Base-by-base conservation (phyloP, 306 rosid species). In the Dryas drummondii region DNA sequence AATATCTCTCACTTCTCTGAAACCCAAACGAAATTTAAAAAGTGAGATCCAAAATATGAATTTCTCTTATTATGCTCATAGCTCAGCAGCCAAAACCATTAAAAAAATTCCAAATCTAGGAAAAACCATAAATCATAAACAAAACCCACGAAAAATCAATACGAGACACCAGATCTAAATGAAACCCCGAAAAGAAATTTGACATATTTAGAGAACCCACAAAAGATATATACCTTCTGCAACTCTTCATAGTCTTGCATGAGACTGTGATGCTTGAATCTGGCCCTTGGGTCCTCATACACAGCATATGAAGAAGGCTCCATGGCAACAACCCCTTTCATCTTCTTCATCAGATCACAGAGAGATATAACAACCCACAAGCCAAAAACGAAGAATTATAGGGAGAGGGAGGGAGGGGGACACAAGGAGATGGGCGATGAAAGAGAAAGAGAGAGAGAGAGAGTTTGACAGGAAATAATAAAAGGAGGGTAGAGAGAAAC, bases 211-310 rank as follows among this genome's bases (percentile, higher is more conserved):
- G 27, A 12, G 57, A 72, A 68, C 62, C 41, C 74, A 66, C 47
- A 56, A 72, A 69, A 22, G 66, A 62, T 49, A 32, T 41, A 63
- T 84, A 96, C 98, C 99, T 80, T 83, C 48, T 86, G 87, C 70
- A 96, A 70, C 62, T 92, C 99, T 15, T 90, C 72, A 82, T 76
- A 92, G 80, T 96, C 99, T 56, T 87, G 96, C 82, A 89, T 78
- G 84, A 96, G 96, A 82, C 92, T 84, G 75, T 86, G 92, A 76
- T 92, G 99, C 80, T 92, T 92, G 59, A 84, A 76, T 70, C 80
- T 88, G 8, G 81, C 22, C 78, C 88, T 91, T 16, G 86, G 83
- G 82, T 89, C 92, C 82, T 86, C 81, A 63, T 46, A 83, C 53
- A 40, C 82, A 61, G 79, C 87, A 56, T 68, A 58, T 1, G 89